A percentile compares a stretch with the other conserved stretches of the same genome.
These are phyloP conservation scores for Backusella liffmaniae DNA, from an alignment of 192 early-diverging fungal genomes.

Conservation along the genomic window DNA sequence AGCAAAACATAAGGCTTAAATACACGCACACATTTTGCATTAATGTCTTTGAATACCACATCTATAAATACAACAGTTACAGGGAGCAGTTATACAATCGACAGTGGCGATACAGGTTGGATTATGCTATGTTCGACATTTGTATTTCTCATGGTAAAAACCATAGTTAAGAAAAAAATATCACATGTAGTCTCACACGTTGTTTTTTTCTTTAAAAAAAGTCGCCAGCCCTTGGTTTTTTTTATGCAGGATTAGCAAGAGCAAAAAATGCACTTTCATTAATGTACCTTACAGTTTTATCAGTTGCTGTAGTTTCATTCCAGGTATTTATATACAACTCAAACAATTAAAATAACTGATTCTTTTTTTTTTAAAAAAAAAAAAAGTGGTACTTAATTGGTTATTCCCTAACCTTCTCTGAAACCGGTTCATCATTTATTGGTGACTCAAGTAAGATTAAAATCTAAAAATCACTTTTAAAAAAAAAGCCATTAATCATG, in stretches of 20 bases:
- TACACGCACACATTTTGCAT: neutral
- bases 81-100: constrained; percentile 19
- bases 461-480: no score
- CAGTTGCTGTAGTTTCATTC: constrained; percentile 69
- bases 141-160: constrained; percentile 64
- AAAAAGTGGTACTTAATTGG: constrained; percentile 69
- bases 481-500: no score
- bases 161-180: neutral
- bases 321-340: constrained; percentile 22
- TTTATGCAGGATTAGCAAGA: constrained; percentile 71
- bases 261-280: constrained; percentile 77
- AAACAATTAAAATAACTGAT: neutral
- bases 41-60: neutral
- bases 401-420: constrained; percentile 67
- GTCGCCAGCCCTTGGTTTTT: constrained; percentile 72
- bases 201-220: neutral
- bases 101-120: constrained; percentile 71
- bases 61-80: constrained; percentile 4
- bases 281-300: constrained; percentile 68
- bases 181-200: neutral
- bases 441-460: constrained; percentile 47
- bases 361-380: constrained; percentile 13
- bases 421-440: constrained; percentile 70
- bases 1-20: neutral
- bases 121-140: constrained; percentile 67